phyloP scores from a whole-genome alignment of 2,329 filamentous ascomycete genomes.

The Nigrospora osmanthi region DNA sequence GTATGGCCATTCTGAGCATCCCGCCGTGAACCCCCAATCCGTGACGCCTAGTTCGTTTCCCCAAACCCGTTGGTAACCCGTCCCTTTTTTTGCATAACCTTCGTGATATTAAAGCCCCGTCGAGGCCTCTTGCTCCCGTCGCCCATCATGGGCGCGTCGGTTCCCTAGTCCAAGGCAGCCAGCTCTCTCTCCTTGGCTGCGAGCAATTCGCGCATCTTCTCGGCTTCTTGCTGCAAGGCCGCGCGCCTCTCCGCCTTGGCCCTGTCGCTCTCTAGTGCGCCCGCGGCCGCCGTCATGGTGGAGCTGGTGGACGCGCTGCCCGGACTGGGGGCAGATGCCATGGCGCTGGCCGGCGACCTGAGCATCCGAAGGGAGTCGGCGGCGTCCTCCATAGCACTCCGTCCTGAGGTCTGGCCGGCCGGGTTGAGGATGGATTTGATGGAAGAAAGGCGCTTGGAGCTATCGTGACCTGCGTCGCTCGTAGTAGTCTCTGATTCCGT shows the following conservation, averaged over 20 bases:
- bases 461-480: constrained; percentile 33
- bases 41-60: no score
- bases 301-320: constrained; percentile 26
- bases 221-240: constrained; percentile 63
- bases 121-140: no score
- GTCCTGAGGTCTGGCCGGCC: constrained; percentile 13
- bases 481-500: constrained; percentile 42
- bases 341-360: constrained; percentile 32
- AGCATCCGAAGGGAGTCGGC: constrained; percentile 34
- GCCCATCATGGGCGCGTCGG: no score
- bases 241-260: constrained; percentile 55
- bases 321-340: constrained; percentile 32
- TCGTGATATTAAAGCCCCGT: no score
- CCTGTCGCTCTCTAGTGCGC: constrained; percentile 34
- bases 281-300: constrained; percentile 14
- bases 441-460: constrained; percentile 58
- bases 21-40: no score
- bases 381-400: constrained; percentile 20
- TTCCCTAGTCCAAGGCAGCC: constrained; percentile 34
- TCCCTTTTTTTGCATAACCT: no score
- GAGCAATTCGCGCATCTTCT: constrained; percentile 66
- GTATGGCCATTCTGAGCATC: no score
- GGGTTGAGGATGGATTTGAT: constrained; percentile 72
- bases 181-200: constrained; percentile 69
- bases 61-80: no score